A percentile compares a stretch with the other conserved stretches of the same genome.
Conservation (phyloP, 2,329 filamentous ascomycete genomes). For the Macroventuria anomochaeta region DNA sequence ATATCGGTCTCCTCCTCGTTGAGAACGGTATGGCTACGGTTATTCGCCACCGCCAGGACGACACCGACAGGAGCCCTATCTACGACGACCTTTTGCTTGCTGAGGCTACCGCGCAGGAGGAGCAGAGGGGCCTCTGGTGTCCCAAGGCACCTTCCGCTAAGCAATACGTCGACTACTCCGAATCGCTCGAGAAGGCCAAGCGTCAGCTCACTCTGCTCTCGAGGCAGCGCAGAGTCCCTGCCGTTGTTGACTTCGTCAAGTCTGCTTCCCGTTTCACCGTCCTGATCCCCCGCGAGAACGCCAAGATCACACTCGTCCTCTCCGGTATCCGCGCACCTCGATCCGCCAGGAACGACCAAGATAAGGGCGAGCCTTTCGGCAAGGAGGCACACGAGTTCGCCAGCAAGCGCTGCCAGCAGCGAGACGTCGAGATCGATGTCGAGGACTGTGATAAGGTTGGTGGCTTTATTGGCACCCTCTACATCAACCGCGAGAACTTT, state of each 20-base stretch:
- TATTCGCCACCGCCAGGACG: slow-evolving; percentile 92
- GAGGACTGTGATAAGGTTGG: slow-evolving; percentile 95
- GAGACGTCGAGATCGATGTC: slow-evolving; percentile 94
- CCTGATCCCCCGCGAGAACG: slow-evolving; percentile 87
- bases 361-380: slow-evolving; percentile 89
- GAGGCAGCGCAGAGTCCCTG: slow-evolving; percentile 89
- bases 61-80: slow-evolving; percentile 90
- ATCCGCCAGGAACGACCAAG: slow-evolving; percentile 79
- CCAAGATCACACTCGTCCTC: slow-evolving; percentile 93
- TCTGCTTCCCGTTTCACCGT: slow-evolving; percentile 94
- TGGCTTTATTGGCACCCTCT: slow-evolving; percentile 94
- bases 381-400: slow-evolving; percentile 94
- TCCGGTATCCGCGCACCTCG: slow-evolving; percentile 90
- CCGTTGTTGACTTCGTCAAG: slow-evolving; percentile 96
- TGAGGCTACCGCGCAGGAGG: slow-evolving; percentile 81
- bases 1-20: slow-evolving; percentile 83
- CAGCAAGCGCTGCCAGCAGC: slow-evolving; percentile 85
- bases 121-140: slow-evolving; percentile 94
- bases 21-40: slow-evolving; percentile 93
- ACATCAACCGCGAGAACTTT: slow-evolving; percentile 94
- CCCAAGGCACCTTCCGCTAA: slow-evolving; percentile 83
- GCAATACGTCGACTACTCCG: slow-evolving; percentile 87
- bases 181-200: slow-evolving; percentile 93
- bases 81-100: slow-evolving; percentile 88
- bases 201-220: slow-evolving; percentile 87